phyloP scores from a whole-genome alignment of 192 early-diverging fungal genomes.

The Linderina pennispora region DNA sequence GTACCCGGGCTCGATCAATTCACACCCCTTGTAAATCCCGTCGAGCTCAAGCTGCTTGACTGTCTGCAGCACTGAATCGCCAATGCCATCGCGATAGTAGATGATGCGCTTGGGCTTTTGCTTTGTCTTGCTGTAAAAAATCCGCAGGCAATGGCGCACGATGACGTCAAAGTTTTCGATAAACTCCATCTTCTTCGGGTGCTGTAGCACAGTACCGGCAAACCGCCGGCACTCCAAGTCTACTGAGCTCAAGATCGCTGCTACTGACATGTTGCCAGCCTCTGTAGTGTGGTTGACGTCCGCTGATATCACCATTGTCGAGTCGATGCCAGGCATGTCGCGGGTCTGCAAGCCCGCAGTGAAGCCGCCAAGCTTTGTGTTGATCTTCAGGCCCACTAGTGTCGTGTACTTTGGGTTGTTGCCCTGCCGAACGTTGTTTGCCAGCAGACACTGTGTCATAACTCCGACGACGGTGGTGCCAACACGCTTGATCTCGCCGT shows the following conservation, averaged over 20 bases:
- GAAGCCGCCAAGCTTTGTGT: conserved; percentile 58
- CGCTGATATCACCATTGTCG: conserved; percentile 53
- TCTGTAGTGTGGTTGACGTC: conserved; percentile 54
- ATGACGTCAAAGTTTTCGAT: conserved; percentile 36
- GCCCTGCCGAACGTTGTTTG: conserved; percentile 1
- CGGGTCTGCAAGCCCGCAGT: conserved; percentile 23
- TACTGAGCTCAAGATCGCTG: conserved; percentile 34
- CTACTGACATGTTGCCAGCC: conserved; percentile 39
- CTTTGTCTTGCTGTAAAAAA: conserved; percentile 28
- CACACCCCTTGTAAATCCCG: conserved; percentile 13
- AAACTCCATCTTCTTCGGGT: conserved; percentile 25
- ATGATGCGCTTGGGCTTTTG: conserved; percentile 49
- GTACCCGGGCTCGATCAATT: conserved; percentile 12
- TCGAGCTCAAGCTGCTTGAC: conserved; percentile 23
- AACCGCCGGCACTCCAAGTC: conserved; percentile 20
- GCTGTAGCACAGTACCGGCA: conserved; percentile 26
- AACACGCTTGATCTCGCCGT: conserved; percentile 51
- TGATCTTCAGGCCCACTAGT: conserved; percentile 50
- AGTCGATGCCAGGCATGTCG: conserved; percentile 6
- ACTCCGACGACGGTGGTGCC: conserved; percentile 44
- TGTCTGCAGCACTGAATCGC: conserved; percentile 15
- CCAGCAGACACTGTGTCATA: conserved; percentile 46
- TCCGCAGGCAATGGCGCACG: conserved; percentile 32
- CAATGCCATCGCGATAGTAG: conserved; percentile 55
- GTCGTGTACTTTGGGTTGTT: conserved; percentile 14